phyloP scores from a whole-genome alignment of 2,329 filamentous ascomycete species.

The Colletotrichum melonis region DNA sequence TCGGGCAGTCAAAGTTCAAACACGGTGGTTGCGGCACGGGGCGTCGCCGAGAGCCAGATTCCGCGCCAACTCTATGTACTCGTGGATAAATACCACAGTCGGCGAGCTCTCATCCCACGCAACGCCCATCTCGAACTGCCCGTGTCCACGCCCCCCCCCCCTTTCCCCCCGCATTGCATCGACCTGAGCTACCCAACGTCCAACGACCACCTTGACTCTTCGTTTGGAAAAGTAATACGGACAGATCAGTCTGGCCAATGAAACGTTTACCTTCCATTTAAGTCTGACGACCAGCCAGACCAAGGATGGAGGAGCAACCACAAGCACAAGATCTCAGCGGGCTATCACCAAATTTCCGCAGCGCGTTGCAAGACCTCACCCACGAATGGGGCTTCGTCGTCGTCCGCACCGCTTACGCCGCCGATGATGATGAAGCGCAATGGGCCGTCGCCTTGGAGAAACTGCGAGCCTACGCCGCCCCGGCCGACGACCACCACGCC shows the following conservation, averaged over 20 bases:
- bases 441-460: not conserved
- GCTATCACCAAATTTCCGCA: not conserved
- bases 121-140: no score
- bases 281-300: not conserved
- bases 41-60: not conserved
- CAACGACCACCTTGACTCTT: no score
- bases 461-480: not conserved
- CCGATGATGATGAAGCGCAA: not conserved
- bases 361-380: not conserved
- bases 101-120: no score
- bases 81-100: no score
- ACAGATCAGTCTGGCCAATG: not conserved
- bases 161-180: no score
- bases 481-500: not conserved
- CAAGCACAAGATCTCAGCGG: not conserved
- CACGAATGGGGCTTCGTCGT: slow-evolving; percentile 4
- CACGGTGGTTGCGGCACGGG: not conserved
- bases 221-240: not conserved
- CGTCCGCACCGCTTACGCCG: slow-evolving; percentile 1
- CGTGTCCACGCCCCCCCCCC: no score
- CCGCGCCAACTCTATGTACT: no score
- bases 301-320: not conserved
- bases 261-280: not conserved
- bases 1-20: not conserved
- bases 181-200: no score